Base-by-base conservation (phyloP, 1,284 basidiomycete species). In the Leccinum ponderosum region DNA sequence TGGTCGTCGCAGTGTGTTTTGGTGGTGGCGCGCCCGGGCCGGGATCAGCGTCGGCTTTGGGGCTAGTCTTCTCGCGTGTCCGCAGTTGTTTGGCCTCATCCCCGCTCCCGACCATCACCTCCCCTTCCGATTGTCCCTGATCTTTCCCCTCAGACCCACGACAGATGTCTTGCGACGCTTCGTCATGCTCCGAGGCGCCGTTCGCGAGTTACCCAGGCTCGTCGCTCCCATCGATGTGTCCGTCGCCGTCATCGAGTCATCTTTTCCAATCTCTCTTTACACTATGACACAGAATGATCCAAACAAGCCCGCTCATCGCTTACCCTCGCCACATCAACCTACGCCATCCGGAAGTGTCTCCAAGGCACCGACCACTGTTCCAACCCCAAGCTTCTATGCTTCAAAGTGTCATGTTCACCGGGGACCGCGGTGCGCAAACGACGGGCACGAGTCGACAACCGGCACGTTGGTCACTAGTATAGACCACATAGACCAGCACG, bases 371-470 rank as follows among this genome's bases (percentile, higher is more conserved):
- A 59, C 35, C 14, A 62, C 73, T 8, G 67, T 74, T 4, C 17
- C 75, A 9, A 57, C 75, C 22, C 29, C 60, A 37, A 73, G 58
- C 57, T 75, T 76, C 56, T 76, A 69, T 53, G 72, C 66, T 55
- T 67, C 68, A 33, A 68, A 70, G 29, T 22, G 22, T 22, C 22
- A 22, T 22, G 22, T 22, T 22, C 22, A 22, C 20, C 20, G 20
- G 20, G 20, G 20, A 22, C 20, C 20, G 20, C 20, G 20, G 20
- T 22, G 20, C 20, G 20, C 20, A 22, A 22, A 22, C 22, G 22
- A 22, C 22, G 22, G 22, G 22, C 22, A 22, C 22, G 22, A 22
- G 22, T 22, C 3, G 22, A 22, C 22, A 22, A 22, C 22, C 22
- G 22, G 22, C 22, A 22, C 22, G 22, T 22, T 22, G 22, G 22